Base-by-base conservation (phyloP, 306 rosid genomes). In the Cyclanthera cordifolia region DNA sequence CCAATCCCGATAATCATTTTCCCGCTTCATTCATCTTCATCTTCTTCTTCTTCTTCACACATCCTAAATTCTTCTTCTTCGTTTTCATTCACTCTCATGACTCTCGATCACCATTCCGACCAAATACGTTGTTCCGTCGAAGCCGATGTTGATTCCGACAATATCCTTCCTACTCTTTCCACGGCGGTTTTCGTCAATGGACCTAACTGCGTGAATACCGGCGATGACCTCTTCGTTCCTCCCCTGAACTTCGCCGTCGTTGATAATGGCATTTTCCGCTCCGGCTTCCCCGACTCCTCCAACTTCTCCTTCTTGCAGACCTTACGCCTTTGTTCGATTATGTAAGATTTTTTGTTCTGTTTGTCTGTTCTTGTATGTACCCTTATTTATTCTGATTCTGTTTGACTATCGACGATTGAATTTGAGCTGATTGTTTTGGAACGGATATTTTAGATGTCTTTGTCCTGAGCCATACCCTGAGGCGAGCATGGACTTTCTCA, bases 401-500 rank as follows among this genome's bases (percentile, higher is more conserved):
- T 37, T 21, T 39, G 46, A n/a, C 37, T 2, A 8, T 61, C 50
- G 30, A 39, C 50, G 53, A 30, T 70, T 51, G 43, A 5, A 34
- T 16, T 1, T 39, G 54, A 72, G 23, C 37, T 43, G 14, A 52
- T 69, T 74, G 67, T 76, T 65, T 41, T 66, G 69, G 8, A 50
- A 53, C 67, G 78, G 56, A 39, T 75, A 5, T 61, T 39, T 15
- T 72, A 94, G 99, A 82, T 90, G 88, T 80, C 78, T 94, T 71
- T 94, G 99, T 60, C 95, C 99, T 43, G 99, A 94, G 81, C 96
- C 96, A 41, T 94, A 94, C 79, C 89, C 95, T 0, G 92, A 83
- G 79, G 76, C 82, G 2, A 90, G 83, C 79, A 71, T 83, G 85
- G 99, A 94, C 77, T 94, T 94, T 41, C 84, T 94, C 70, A 94